Evolutionary conservation across 179 eudicot genomes (phyloP).

Genomic region (Silene coronaria): DNA sequence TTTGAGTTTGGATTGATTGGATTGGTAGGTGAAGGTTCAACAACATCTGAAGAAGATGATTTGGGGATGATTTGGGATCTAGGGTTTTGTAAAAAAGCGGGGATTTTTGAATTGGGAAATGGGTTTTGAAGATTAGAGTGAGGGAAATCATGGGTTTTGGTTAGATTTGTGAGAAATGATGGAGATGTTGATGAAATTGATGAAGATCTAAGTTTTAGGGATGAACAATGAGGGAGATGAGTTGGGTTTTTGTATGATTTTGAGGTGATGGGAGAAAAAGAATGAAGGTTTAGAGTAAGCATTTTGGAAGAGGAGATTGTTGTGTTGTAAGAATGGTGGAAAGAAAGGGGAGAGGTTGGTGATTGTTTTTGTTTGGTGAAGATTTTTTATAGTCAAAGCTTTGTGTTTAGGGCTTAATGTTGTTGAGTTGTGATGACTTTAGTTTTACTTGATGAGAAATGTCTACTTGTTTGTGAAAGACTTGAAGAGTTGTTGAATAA

Average conservation of each 20-base stretch:
- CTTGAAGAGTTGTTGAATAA: no score
- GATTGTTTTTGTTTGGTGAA: not conserved
- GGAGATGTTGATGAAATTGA: not conserved
- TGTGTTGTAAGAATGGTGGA: no score
- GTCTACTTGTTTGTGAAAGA: no score
- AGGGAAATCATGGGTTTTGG: slow-evolving; percentile 6
- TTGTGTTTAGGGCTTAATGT: no score
- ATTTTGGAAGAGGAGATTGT: not conserved
- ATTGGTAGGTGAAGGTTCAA: not conserved
- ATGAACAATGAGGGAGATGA: slow-evolving; percentile 23
- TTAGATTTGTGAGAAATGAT: slow-evolving; percentile 13
- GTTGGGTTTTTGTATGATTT: slow-evolving; percentile 31
- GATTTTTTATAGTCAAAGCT: no score
- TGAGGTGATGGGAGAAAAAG: slow-evolving; percentile 34
- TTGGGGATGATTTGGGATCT: slow-evolving; percentile 20
- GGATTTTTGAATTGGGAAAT: slow-evolving; percentile 22
- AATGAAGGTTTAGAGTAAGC: not conserved
- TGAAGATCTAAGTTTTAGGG: slow-evolving; percentile 21
- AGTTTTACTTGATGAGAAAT: no score
- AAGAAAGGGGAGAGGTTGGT: no score
- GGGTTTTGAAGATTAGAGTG: slow-evolving; percentile 22
- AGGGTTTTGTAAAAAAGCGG: slow-evolving; percentile 16
- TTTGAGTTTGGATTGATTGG: slow-evolving; percentile 27
- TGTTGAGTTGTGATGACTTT: no score
- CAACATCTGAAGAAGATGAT: slow-evolving; percentile 33